Evolutionary conservation across 2,329 filamentous ascomycete genomes (phyloP).

Genomic region (Botrytis deweyae): DNA sequence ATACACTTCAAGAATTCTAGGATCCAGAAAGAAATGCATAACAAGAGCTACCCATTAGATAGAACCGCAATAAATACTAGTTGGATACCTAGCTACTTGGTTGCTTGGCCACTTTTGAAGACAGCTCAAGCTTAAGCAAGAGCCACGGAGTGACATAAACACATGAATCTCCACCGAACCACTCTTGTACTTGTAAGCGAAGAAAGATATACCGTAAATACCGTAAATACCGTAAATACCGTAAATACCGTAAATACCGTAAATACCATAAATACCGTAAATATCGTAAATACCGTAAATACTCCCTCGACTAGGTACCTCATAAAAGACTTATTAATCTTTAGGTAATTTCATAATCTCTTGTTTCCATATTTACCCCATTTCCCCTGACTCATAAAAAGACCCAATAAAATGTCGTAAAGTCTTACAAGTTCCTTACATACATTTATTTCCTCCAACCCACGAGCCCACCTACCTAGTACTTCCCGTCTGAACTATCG

Average conservation of each 20-base stretch:
- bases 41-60: background rate
- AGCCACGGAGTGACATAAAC: background rate
- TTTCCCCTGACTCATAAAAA: slow-evolving; percentile 1
- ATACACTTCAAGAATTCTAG: background rate
- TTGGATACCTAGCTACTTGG: background rate
- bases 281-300: background rate
- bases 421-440: background rate
- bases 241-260: background rate
- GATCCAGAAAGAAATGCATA: background rate
- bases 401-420: background rate
- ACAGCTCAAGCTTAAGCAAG: slow-evolving; percentile 11
- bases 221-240: no score
- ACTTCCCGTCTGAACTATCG: background rate
- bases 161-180: background rate
- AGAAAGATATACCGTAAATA: background rate
- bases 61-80: background rate
- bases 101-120: background rate
- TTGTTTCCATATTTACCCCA: background rate
- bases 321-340: background rate
- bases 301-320: no score
- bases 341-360: slow-evolving; percentile 2
- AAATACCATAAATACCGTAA: background rate
- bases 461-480: background rate
- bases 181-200: slow-evolving; percentile 10
- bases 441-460: background rate